Evolutionary conservation across 2,329 filamentous ascomycete genomes (phyloP).

Genomic region (Nigrospora osmanthi): DNA sequence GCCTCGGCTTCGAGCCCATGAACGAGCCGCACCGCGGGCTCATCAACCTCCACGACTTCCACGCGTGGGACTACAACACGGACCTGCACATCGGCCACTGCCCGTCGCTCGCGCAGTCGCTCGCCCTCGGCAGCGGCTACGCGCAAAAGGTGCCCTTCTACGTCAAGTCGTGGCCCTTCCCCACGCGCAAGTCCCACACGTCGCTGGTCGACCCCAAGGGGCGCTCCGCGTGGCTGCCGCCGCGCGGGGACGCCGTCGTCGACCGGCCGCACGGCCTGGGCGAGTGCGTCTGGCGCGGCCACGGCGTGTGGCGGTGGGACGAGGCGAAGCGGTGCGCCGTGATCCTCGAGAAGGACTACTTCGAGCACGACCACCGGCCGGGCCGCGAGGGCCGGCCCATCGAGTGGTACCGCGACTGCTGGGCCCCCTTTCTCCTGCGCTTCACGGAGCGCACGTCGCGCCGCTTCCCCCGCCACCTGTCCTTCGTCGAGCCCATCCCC

Average conservation of each 20-base stretch:
- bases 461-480: slow-evolving; percentile 18
- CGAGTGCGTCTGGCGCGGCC: slow-evolving; percentile 28
- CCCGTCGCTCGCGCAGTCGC: slow-evolving; percentile 26
- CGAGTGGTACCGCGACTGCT: slow-evolving; percentile 34
- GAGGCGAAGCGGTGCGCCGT: slow-evolving; percentile 17
- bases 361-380: slow-evolving; percentile 28
- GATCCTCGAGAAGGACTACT: slow-evolving; percentile 23
- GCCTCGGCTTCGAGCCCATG: slow-evolving; percentile 31
- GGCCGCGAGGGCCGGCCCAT: slow-evolving; percentile 23
- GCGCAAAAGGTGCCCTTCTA: slow-evolving; percentile 28
- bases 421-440: slow-evolving; percentile 28
- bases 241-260: slow-evolving; percentile 1
- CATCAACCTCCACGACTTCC: slow-evolving; percentile 28
- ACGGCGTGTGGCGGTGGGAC: slow-evolving; percentile 29
- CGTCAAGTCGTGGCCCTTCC: slow-evolving; percentile 32
- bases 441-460: slow-evolving; percentile 26
- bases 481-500: slow-evolving; percentile 31
- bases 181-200: slow-evolving; percentile 26
- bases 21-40: slow-evolving; percentile 34
- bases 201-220: slow-evolving; percentile 27
- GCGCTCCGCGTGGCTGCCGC: slow-evolving; percentile 24
- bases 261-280: slow-evolving; percentile 19
- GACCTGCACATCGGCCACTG: slow-evolving; percentile 32
- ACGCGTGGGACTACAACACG: slow-evolving; percentile 32
- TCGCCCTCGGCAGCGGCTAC: slow-evolving; percentile 31